phyloP scores from a whole-genome alignment of 148 eudicot genomes.

The Beta vulgaris region DNA sequence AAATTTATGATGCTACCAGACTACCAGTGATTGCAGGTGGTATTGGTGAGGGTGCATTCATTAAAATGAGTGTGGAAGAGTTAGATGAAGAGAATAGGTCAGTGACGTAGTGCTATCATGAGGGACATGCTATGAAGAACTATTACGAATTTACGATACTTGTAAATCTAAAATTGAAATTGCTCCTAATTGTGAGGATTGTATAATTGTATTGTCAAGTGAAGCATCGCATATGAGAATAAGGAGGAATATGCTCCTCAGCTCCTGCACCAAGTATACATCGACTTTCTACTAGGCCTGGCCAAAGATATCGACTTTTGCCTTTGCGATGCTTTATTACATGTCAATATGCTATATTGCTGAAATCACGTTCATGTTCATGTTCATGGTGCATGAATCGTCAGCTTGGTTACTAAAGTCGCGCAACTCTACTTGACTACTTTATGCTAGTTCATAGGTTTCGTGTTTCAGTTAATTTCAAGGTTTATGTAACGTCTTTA shows the following conservation, averaged over 20 bases:
- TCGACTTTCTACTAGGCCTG: not conserved
- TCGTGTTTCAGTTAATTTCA: too few relatives aligned
- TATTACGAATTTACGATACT: conserved; percentile 18
- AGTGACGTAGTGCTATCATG: not conserved
- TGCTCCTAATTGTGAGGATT: conserved; percentile 16
- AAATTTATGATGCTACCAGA: too few relatives aligned
- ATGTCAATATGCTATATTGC: too few relatives aligned
- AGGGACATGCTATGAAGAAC: conserved; percentile 15
- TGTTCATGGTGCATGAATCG: too few relatives aligned
- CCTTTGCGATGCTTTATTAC: not conserved
- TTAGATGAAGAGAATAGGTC: not conserved
- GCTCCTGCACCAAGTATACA: conserved; percentile 2
- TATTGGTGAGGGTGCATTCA: not conserved
- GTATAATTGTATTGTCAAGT: conserved; percentile 23
- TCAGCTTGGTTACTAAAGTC: too few relatives aligned
- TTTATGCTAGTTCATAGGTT: too few relatives aligned
- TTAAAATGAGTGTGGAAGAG: not conserved
- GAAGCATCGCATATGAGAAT: conserved; percentile 28
- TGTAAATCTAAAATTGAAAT: conserved; percentile 20
- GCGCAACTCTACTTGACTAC: too few relatives aligned
- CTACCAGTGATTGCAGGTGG: not conserved
- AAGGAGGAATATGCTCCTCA: conserved; percentile 18
- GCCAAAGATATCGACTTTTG: not conserved
- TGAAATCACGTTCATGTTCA: too few relatives aligned
- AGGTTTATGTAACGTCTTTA: too few relatives aligned